Evolutionary conservation across 176 grass and related monocot species (phyloP), one percentile per base, ranked within the genome.

Genomic region (Areca catechu): DNA sequence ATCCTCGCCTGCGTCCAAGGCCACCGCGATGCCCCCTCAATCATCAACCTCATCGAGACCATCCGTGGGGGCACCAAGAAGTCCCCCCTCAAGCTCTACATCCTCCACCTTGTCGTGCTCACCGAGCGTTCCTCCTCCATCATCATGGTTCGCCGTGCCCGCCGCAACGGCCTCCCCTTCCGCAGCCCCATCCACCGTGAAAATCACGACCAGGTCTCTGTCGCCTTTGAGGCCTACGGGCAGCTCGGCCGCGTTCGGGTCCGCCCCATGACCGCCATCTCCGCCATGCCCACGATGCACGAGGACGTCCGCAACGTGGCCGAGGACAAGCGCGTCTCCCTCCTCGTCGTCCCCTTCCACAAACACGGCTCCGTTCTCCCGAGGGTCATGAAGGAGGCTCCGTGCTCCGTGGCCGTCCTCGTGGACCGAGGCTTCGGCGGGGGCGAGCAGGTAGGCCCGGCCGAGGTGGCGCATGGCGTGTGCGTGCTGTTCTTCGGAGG

Each of bases 401-500:
- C 92, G 0, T 97, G 83, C 73, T 97, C 86, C 3, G 92, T 88
- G 2, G 86, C 76, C 16, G 63, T 97, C 22, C 84, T 97, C 50
- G 75, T 97, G 0, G 86, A 91, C 69, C 71, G 80, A 0, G 80
- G 86, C 5, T 88, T 88, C 43, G 86, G 86, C n/a, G 83, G 83
- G 5, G 86, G 71, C 21, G 86, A 79, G 65, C 80, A 87, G 83
- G 71, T 87, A n/a, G 74, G 80, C 50, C 76, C 83, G 1, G 43
- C 75, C 22, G 49, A 82, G 49, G 86, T 88, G 6, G 80, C 83
- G 17, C 86, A 86, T 22, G 77, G 75, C 47, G 75, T 97, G 19
- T 90, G 83, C 64, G 86, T 85, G 22, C 57, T 97, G 4, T 97
- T 97, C 72, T 97, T 91, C 19, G 86, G 92, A 15, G 86, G 92